Evolutionary conservation across 495 filamentous ascomycete genomes (phyloP).

Genomic region (Hyaloscypha finlandica): DNA sequence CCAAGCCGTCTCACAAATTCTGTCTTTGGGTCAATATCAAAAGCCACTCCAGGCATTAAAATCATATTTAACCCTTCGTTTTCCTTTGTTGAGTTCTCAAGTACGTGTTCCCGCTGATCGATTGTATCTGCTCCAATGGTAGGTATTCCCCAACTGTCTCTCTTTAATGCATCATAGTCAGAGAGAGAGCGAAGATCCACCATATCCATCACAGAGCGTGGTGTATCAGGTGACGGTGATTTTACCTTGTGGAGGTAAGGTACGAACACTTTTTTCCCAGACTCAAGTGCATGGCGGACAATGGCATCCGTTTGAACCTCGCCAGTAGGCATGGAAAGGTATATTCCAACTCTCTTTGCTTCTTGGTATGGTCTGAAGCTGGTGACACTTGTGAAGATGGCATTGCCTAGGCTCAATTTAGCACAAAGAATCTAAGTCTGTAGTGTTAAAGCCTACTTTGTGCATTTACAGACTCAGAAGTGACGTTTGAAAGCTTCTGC

Average conservation of each 20-base stretch:
- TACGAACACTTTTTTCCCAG: conserved; percentile 85
- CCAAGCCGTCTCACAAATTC: conserved; percentile 71
- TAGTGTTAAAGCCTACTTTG: conserved; percentile 59
- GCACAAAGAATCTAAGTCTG: conserved; percentile 15
- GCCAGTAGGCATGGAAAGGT: conserved; percentile 85
- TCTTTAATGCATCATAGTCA: conserved; percentile 75
- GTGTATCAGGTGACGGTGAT: conserved; percentile 38
- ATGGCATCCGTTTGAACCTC: conserved; percentile 82
- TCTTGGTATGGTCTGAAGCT: conserved; percentile 55
- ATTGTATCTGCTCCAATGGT: conserved; percentile 66
- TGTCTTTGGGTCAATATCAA: conserved; percentile 60
- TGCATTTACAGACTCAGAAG: conserved; percentile 54
- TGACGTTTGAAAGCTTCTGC: conserved; percentile 56
- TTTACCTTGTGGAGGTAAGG: conserved; percentile 73
- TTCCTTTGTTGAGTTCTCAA: conserved; percentile 50
- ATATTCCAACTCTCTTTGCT: conserved; percentile 77
- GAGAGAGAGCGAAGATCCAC: conserved; percentile 67
- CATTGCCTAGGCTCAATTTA: conserved; percentile 49
- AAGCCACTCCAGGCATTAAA: conserved; percentile 92
- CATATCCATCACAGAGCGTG: conserved; percentile 87
- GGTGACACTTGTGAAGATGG: conserved; percentile 48
- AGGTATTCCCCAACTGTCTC: conserved; percentile 92
- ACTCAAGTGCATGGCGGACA: conserved; percentile 73
- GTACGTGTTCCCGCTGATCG: conserved; percentile 62
- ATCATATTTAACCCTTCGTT: conserved; percentile 75